Evolutionary conservation across 768 basidiomycete genomes (phyloP).

Genomic region (Coprinellus micaceus): DNA sequence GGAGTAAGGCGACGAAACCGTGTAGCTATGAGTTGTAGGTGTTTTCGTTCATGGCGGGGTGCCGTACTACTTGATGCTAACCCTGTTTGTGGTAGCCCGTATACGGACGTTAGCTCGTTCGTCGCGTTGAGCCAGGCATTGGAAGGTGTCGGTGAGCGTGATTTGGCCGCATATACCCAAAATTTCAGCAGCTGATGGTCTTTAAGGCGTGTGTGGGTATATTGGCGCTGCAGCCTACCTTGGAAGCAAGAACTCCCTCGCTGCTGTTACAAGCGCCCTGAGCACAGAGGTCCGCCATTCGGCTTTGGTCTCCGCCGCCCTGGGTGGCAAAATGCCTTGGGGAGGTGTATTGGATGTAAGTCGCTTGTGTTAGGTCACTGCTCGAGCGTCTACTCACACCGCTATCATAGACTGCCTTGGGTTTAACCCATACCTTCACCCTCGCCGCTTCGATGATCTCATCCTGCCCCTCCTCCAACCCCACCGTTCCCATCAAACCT

Average conservation of each 20-base stretch:
- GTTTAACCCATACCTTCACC: slow-evolving; percentile 24
- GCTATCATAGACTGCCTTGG: slow-evolving; percentile 35
- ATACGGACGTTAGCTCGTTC: not conserved
- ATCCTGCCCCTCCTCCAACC: slow-evolving; percentile 50
- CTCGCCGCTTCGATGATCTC: slow-evolving; percentile 44
- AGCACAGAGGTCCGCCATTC: slow-evolving; percentile 59
- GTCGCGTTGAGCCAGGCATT: not conserved
- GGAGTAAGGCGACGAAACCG: slow-evolving; percentile 39
- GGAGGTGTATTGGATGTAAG: slow-evolving; percentile 53
- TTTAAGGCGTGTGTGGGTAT: slow-evolving; percentile 47
- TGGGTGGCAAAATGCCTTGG: slow-evolving; percentile 48
- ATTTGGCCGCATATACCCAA: too few species aligned
- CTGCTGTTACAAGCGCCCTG: slow-evolving; percentile 57
- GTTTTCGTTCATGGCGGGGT: not conserved
- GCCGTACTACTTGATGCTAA: not conserved
- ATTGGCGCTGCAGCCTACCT: slow-evolving; percentile 52
- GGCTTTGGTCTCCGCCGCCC: slow-evolving; percentile 54
- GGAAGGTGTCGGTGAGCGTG: not conserved
- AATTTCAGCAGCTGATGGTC: not conserved
- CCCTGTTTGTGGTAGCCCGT: not conserved
- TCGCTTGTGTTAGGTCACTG: not conserved
- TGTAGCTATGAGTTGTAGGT: slow-evolving; percentile 64
- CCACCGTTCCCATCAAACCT: slow-evolving; percentile 42
- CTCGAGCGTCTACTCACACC: not conserved
- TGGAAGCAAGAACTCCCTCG: slow-evolving; percentile 41